A percentile compares a stretch with the other conserved stretches of the same genome.
These are phyloP conservation scores for Hanseniaspora meyeri DNA, from an alignment of 805 yeast genomes.

Conservation along the genomic window DNA sequence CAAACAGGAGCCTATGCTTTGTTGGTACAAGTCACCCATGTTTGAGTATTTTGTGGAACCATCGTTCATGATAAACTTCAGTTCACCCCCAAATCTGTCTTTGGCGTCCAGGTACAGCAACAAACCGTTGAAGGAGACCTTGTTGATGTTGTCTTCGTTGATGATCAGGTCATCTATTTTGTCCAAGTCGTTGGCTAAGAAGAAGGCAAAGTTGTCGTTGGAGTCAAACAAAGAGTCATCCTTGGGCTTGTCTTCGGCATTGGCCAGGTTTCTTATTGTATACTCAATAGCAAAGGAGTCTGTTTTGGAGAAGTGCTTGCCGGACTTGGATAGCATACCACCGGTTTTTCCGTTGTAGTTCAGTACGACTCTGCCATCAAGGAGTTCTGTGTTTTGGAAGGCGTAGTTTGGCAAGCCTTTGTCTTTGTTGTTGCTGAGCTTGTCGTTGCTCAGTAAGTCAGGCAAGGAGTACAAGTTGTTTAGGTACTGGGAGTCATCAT, in stretches of 20 bases:
- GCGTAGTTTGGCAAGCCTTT: slow-evolving; percentile 8
- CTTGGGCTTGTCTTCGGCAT: neutral
- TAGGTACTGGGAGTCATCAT: slow-evolving; percentile 9
- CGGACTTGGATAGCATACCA: slow-evolving; percentile 5
- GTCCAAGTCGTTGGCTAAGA: neutral
- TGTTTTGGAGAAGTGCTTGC: neutral
- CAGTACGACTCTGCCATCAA: slow-evolving; percentile 7
- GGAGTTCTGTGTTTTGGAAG: slow-evolving; percentile 6
- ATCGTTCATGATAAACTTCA: slow-evolving; percentile 51
- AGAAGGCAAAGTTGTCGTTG: slow-evolving; percentile 10
- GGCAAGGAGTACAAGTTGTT: slow-evolving; percentile 7
- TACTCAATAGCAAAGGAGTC: slow-evolving; percentile 9
- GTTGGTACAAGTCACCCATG: slow-evolving; percentile 22
- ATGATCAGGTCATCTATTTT: neutral
- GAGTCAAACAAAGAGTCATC: slow-evolving; percentile 1
- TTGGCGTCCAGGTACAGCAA: slow-evolving; percentile 46
- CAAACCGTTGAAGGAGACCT: slow-evolving; percentile 44
- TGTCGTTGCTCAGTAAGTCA: slow-evolving; percentile 2
- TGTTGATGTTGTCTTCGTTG: neutral
- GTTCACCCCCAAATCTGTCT: slow-evolving; percentile 36
- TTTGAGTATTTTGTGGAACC: slow-evolving; percentile 31
- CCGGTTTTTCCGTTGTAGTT: slow-evolving; percentile 6
- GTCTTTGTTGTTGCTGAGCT: slow-evolving; percentile 10
- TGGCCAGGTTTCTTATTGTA: slow-evolving; percentile 10
- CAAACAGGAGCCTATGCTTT: slow-evolving; percentile 44